Evolutionary conservation across 2,329 filamentous ascomycete genomes (phyloP), one percentile per base, ranked within the genome.

Genomic region (Lecanoromycetidae sp.): DNA sequence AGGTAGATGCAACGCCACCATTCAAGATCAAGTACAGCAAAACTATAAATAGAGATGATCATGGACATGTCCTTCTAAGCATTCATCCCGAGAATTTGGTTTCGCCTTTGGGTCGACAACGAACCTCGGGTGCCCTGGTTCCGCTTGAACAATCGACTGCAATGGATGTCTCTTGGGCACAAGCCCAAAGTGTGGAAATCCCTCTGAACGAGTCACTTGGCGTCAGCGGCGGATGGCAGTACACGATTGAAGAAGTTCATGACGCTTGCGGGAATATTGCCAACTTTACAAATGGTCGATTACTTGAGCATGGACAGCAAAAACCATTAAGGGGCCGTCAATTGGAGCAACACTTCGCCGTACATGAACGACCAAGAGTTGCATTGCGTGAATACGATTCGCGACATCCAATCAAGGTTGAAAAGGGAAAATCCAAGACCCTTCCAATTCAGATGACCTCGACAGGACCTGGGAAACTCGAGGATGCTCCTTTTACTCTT

Each of bases 11-110:
- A 15, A 93, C 87, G 0, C 86, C 93, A 2, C 91, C 91, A 3
- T 71, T 98, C 54, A 88, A 88, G 61, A 84, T 98, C 56, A 85
- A 86, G 57, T 98, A 98, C 65, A 91, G 86, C 57, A 82, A 87
- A 45, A 82, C 80, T 5, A 80, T 94, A 56, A 94, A 96, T 56
- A 79, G 80, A 52, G 82, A 84, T 54, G 80, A 93, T 54, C 80
- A 82, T 56, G 85, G 84, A 51, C 87, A 88, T 55, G 87, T 90
- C 53, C 90, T 94, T 57, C 88, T 96, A 64, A 94, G 86, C 58
- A 78, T 98, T 36, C 88, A 94, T 57, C 88, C 91, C 0, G 87
- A 95, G 40, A 84, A 85, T 29, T 82, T 88, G 57, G 71, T 76
- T 3, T 94, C 87, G 1, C 87, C 87, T 1, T 69, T 94, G 29